Evolutionary conservation across 495 filamentous ascomycete genomes (phyloP).

Genomic region (Daldinia grandis): DNA sequence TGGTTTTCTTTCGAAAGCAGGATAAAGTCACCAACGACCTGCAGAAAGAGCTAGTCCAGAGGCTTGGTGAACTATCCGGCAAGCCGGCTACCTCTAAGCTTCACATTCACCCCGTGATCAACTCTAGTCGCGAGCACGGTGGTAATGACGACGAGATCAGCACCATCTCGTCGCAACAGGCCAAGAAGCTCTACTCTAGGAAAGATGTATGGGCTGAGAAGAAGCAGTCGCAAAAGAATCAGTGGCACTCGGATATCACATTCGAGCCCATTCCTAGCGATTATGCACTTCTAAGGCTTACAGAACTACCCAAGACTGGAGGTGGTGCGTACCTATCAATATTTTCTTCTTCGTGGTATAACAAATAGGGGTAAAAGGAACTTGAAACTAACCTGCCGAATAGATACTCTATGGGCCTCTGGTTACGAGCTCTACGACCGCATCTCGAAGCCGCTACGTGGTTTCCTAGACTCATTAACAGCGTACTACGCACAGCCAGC

Average conservation of each 20-base stretch:
- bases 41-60: constrained; percentile 73
- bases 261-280: constrained; percentile 73
- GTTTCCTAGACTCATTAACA: constrained; percentile 73
- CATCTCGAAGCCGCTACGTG: constrained; percentile 68
- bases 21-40: constrained; percentile 69
- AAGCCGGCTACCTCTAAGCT: constrained; percentile 71
- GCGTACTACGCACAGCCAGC: constrained; percentile 69
- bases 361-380: not conserved
- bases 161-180: constrained; percentile 69
- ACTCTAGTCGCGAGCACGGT: constrained; percentile 65
- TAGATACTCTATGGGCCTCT: constrained; percentile 78
- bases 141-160: constrained; percentile 76
- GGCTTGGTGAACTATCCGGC: constrained; percentile 70
- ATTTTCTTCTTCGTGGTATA: not conserved
- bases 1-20: constrained; percentile 84
- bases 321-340: constrained; percentile 60
- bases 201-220: constrained; percentile 40
- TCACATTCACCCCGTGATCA: constrained; percentile 77
- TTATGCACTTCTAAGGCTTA: constrained; percentile 69
- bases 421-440: constrained; percentile 84
- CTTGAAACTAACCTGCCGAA: not conserved
- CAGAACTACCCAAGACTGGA: constrained; percentile 72
- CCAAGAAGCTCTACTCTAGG: constrained; percentile 64
- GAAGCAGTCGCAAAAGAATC: constrained; percentile 52
- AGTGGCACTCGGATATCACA: constrained; percentile 75